Evolutionary conservation across 495 filamentous ascomycete genomes (phyloP).

Genomic region (Lophium mytilinum): DNA sequence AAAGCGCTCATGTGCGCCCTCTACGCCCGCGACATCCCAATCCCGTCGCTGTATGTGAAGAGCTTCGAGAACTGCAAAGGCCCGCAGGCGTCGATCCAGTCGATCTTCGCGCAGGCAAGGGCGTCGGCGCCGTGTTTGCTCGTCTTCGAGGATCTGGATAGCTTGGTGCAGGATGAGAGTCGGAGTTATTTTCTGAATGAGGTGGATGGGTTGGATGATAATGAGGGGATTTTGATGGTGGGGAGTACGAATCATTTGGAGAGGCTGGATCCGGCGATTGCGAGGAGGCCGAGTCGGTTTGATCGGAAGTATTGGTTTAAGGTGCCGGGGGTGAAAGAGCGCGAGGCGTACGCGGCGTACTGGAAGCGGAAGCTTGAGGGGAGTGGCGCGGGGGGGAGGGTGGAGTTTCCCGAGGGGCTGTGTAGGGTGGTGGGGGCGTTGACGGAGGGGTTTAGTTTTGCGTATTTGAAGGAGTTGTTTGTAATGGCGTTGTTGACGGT

Average conservation of each 20-base stretch:
- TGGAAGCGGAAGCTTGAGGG: conserved; percentile 30
- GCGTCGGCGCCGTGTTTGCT: conserved; percentile 40
- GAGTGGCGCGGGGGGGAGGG: conserved; percentile 10
- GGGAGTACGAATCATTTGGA: conserved; percentile 33
- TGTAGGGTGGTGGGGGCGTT: conserved; percentile 10
- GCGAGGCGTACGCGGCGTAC: conserved; percentile 29
- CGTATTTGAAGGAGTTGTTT: conserved; percentile 27
- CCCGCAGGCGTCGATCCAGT: conserved; percentile 23
- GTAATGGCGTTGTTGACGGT: conserved; percentile 22
- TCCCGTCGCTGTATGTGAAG: conserved; percentile 51
- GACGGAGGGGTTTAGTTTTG: conserved; percentile 25
- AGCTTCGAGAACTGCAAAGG: conserved; percentile 25
- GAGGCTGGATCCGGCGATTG: conserved; percentile 29
- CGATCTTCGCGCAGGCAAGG: conserved; percentile 29
- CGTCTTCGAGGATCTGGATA: conserved; percentile 61
- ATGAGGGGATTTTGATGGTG: conserved; percentile 36
- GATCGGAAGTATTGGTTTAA: conserved; percentile 35
- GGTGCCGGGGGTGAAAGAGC: conserved; percentile 25
- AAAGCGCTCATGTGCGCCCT: conserved; percentile 57
- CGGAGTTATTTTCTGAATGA: conserved; percentile 64
- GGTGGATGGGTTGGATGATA: conserved; percentile 55
- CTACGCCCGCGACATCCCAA: conserved; percentile 31
- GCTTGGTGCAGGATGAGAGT: conserved; percentile 43
- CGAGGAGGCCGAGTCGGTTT: conserved; percentile 33
- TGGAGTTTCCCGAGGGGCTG: conserved; percentile 23